Conservation (phyloP, 2,329 filamentous ascomycete species). For the Pezicula carpinea region DNA sequence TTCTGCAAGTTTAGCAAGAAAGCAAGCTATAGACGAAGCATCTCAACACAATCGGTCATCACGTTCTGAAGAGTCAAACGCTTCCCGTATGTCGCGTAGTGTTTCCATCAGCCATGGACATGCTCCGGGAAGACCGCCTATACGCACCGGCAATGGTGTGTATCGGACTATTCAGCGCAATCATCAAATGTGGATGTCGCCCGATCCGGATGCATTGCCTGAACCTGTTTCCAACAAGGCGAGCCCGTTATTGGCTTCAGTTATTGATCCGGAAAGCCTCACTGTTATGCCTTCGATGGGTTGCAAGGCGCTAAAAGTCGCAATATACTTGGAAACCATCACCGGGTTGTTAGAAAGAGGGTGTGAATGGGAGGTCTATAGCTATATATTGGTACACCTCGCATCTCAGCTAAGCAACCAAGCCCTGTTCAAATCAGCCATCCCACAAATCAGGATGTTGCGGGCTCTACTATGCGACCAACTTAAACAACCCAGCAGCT, state of each 20-base stretch:
- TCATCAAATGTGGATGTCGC: constrained; percentile 53
- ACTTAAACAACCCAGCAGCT: constrained; percentile 63
- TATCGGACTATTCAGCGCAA: constrained; percentile 32
- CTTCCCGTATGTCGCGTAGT: constrained; percentile 25
- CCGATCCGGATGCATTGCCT: constrained; percentile 52
- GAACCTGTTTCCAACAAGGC: constrained; percentile 31
- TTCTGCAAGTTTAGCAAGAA: constrained; percentile 42
- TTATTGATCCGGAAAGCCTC: constrained; percentile 8
- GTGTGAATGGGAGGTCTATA: constrained; percentile 87
- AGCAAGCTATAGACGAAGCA: constrained; percentile 36
- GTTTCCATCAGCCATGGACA: constrained; percentile 26
- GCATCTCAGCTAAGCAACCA: constrained; percentile 88
- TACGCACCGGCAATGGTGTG: constrained; percentile 21
- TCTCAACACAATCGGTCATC: constrained; percentile 30
- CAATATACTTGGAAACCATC: constrained; percentile 69
- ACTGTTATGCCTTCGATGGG: background rate
- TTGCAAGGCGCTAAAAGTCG: constrained; percentile 19
- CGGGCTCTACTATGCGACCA: constrained; percentile 77
- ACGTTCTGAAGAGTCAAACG: constrained; percentile 31
- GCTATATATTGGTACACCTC: constrained; percentile 80
- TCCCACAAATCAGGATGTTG: constrained; percentile 70
- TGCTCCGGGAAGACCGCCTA: constrained; percentile 32
- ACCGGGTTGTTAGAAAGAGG: constrained; percentile 69
- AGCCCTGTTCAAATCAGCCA: constrained; percentile 71
- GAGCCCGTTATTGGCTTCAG: constrained; percentile 25